A percentile compares a stretch with the other conserved stretches of the same genome.
Conservation (phyloP, 768 basidiomycete genomes). For the Pleurotus sapidus region DNA sequence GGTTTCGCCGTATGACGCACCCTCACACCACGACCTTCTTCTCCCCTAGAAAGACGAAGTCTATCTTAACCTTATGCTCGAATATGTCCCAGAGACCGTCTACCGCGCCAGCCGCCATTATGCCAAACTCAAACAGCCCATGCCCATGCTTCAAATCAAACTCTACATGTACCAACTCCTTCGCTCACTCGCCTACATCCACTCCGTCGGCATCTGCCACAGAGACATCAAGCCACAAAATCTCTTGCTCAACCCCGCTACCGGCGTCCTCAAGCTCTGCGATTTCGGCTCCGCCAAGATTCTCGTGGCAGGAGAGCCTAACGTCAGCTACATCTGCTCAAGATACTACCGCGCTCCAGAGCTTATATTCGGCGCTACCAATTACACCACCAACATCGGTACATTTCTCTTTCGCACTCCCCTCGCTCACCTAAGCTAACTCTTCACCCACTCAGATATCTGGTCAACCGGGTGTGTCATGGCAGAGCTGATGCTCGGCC, state of each 20-base stretch:
- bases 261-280: constrained; percentile 95
- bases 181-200: constrained; percentile 98
- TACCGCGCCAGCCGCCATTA: constrained; percentile 99
- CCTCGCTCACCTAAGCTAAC: background rate
- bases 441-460: constrained; percentile 58
- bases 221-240: constrained; percentile 99
- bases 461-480: constrained; percentile 99
- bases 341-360: constrained; percentile 99
- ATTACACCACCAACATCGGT: constrained; percentile 99
- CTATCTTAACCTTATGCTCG: constrained; percentile 97
- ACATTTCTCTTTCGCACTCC: constrained; percentile 23
- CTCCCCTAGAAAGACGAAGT: constrained; percentile 92
- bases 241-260: constrained; percentile 92
- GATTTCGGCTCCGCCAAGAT: constrained; percentile 99
- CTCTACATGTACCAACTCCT: constrained; percentile 99
- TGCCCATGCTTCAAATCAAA: constrained; percentile 99
- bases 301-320: constrained; percentile 94
- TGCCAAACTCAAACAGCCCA: constrained; percentile 98
- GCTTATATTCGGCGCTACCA: constrained; percentile 98
- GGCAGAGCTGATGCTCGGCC: constrained; percentile 99
- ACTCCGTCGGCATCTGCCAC: constrained; percentile 99
- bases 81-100: constrained; percentile 99
- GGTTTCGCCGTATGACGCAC: constrained; percentile 9
- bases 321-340: constrained; percentile 99
- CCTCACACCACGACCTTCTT: constrained; percentile 10